phyloP scores from a whole-genome alignment of 768 basidiomycete species.

The Dioszegia aurantiaca region DNA sequence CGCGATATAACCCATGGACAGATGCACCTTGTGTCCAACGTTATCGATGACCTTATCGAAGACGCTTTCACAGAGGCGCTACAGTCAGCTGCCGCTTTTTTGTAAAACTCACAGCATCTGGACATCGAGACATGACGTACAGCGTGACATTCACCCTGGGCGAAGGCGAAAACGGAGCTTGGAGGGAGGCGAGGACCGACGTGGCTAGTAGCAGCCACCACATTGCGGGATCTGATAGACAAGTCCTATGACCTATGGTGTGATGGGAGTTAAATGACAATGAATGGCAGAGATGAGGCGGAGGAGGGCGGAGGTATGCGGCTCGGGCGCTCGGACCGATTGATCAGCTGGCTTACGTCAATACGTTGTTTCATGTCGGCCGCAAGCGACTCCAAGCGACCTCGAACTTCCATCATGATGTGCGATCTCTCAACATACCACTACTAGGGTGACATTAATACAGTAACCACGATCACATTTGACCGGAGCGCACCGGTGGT shows the following conservation, averaged over 20 bases:
- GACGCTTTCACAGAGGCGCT: constrained; percentile 68
- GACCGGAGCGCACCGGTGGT: too few species aligned
- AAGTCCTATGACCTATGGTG: constrained; percentile 3
- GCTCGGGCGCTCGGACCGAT: too few species aligned
- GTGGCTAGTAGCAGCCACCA: not conserved
- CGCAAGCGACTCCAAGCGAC: too few species aligned
- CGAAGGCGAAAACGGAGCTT: not conserved
- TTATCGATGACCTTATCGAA: constrained; percentile 63
- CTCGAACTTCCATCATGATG: too few species aligned
- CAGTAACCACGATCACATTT: too few species aligned
- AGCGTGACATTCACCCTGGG: constrained; percentile 35
- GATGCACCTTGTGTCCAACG: constrained; percentile 64
- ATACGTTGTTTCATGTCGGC: too few species aligned
- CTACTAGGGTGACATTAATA: too few species aligned
- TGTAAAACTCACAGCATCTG: constrained; percentile 61
- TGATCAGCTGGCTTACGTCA: too few species aligned
- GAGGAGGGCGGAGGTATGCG: too few species aligned
- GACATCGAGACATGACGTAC: constrained; percentile 68
- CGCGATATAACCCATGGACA: constrained; percentile 71
- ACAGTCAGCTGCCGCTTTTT: constrained; percentile 1
- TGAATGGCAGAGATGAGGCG: too few species aligned
- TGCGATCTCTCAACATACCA: too few species aligned
- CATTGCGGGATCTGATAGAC: not conserved
- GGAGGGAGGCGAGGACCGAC: not conserved
- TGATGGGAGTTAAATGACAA: not conserved